Percentiles rank a stretch among this genome's conserved stretches.
Evolutionary conservation across 1,284 basidiomycete genomes (phyloP).

Genomic region (Ustilago shanxiensis): DNA sequence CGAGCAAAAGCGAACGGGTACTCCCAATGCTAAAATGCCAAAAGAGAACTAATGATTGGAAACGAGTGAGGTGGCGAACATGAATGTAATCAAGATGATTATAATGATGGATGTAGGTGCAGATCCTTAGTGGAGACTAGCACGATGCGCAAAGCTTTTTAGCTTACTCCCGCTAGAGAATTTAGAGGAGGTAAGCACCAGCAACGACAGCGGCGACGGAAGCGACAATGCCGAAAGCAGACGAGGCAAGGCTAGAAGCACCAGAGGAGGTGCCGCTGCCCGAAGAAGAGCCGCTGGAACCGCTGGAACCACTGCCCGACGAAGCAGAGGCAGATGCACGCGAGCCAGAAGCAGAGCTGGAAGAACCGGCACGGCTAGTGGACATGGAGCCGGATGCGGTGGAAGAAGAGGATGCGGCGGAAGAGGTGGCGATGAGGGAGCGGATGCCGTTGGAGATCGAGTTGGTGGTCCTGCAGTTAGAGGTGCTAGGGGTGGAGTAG

Average conservation of each 20-base stretch:
- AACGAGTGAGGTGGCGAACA: slow-evolving; percentile 2
- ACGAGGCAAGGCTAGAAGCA: slow-evolving; percentile 25
- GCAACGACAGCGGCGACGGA: slow-evolving; percentile 45
- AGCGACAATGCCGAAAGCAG: slow-evolving; percentile 39
- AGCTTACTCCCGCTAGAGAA: background rate
- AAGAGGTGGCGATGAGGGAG: slow-evolving; percentile 25
- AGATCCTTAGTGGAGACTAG: background rate
- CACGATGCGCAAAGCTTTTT: background rate
- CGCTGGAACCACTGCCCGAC: background rate
- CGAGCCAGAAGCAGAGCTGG: slow-evolving; percentile 16
- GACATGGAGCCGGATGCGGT: slow-evolving; percentile 14
- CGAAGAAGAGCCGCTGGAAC: slow-evolving; percentile 4
- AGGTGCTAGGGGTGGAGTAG: slow-evolving; percentile 60
- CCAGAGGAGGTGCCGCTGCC: slow-evolving; percentile 12
- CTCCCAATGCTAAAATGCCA: slow-evolving; percentile 18
- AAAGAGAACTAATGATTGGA: background rate
- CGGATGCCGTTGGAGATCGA: slow-evolving; percentile 62
- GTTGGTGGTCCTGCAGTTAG: slow-evolving; percentile 51
- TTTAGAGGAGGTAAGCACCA: slow-evolving; percentile 56
- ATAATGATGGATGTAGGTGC: background rate
- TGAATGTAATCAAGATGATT: background rate
- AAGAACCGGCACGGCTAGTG: slow-evolving; percentile 2
- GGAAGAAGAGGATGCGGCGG: slow-evolving; percentile 12
- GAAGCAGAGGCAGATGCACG: slow-evolving; percentile 3
- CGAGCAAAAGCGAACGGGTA: slow-evolving; percentile 1